Conservation (phyloP, 768 basidiomycete genomes). For the Russula olivacea region DNA sequence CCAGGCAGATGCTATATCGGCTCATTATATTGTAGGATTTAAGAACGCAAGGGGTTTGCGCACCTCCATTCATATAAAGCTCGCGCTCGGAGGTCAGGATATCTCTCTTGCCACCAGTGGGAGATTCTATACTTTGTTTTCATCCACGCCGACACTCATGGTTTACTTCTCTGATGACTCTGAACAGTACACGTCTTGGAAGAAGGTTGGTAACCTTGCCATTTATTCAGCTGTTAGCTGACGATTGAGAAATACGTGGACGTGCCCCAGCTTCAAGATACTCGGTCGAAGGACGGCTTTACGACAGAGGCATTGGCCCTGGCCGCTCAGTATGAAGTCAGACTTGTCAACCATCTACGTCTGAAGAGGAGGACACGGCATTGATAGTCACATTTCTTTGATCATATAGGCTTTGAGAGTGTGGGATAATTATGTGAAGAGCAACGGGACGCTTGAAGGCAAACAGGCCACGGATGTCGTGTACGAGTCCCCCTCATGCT, state of each 20-base stretch:
- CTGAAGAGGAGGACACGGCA: too few species aligned
- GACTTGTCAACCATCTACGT: not conserved
- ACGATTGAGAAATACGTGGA: not conserved
- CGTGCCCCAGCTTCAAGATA: constrained; percentile 4
- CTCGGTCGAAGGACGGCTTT: not conserved
- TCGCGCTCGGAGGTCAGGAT: not conserved
- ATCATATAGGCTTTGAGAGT: constrained; percentile 5
- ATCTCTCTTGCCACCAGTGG: not conserved
- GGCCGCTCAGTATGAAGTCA: constrained; percentile 18
- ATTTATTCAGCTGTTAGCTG: not conserved
- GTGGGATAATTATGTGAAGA: constrained; percentile 11
- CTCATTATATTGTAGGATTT: not conserved
- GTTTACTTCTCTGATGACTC: constrained; percentile 13
- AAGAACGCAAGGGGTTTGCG: not conserved
- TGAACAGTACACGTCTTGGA: constrained; percentile 12
- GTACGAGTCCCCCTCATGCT: not conserved
- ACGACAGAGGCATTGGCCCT: constrained; percentile 8
- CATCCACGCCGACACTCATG: constrained; percentile 2
- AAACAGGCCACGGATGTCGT: constrained; percentile 7
- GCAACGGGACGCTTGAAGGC: not conserved
- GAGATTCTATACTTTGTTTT: not conserved
- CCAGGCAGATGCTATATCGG: not conserved
- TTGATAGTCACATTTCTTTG: not conserved
- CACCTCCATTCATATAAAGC: not conserved
- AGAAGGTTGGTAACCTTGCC: not conserved